Evolutionary conservation across 2,329 filamentous ascomycete species (phyloP), one percentile per base, ranked within the genome.

Genomic region (Stachybotrys elegans): DNA sequence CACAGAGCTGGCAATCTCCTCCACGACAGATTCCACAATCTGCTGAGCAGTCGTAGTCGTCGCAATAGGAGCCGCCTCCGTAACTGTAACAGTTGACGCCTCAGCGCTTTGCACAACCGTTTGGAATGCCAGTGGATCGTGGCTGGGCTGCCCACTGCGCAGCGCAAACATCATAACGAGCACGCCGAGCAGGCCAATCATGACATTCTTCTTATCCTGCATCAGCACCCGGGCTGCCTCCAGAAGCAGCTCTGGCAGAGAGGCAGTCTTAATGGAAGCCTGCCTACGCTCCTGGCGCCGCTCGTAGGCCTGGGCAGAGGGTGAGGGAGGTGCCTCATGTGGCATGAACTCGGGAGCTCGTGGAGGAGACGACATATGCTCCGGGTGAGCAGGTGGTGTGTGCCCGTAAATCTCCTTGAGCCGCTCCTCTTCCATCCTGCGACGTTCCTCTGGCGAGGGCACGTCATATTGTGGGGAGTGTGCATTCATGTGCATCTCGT

Each of bases 201-300:
- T 62, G 9, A 83, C 57, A 44, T 83, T 84, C 63, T 76, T 81
- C 45, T 70, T 70, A 51, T 84, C 80, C 38, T 73, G 70, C 52
- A 83, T 54, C 16, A 78, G 58, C 7, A 83, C 73, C 23, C 71
- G 69, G 41, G 68, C 63, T 0, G 78, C 76, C 49, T 79, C 74
- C 8, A 78, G 52, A 0, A 83, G 54, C 8, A 83, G 63, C 47
- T 80, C 73, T 1, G 70, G 63, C 11, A 84, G 66, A 2, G 75
- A 75, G 0, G 75, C 74, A 9, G 62, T 61, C 47, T 73, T 65
- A 42, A 65, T 62, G 21, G 55, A 43, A 40, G 52, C 41, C n/a
- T 34, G 9, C 21, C 51, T 58, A 3, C 51, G 60, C 31, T 54
- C 55, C 31, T 67, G 54, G 4, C 54, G 60, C 1, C 58, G 58